Conservation (phyloP, 2,329 filamentous ascomycete genomes). For the Neofusicoccum laricinum region DNA sequence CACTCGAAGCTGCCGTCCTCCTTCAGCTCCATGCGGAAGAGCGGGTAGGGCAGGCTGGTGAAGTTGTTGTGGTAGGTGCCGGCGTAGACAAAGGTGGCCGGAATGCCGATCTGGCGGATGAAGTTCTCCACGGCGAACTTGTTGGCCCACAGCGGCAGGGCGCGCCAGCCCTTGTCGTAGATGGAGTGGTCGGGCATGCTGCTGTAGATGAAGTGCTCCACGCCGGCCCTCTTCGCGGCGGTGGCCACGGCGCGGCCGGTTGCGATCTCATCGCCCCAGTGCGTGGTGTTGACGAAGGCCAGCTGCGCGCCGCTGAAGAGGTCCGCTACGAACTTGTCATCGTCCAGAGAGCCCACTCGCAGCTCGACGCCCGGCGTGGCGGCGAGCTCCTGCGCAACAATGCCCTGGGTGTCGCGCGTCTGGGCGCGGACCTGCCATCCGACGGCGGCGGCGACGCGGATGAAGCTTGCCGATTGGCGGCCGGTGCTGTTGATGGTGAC, state of each 20-base stretch:
- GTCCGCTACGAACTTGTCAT: slow-evolving; percentile 72
- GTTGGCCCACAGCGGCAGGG: slow-evolving; percentile 83
- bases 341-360: slow-evolving; percentile 62
- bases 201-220: slow-evolving; percentile 93
- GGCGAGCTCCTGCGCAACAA: slow-evolving; percentile 83
- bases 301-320: slow-evolving; percentile 82
- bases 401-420: slow-evolving; percentile 78
- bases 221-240: slow-evolving; percentile 77
- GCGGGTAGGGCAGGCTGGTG: slow-evolving; percentile 83
- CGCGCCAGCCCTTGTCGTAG: slow-evolving; percentile 73
- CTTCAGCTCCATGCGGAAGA: slow-evolving; percentile 93
- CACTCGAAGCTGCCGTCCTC: slow-evolving; percentile 83
- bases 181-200: slow-evolving; percentile 94
- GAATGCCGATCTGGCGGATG: slow-evolving; percentile 75
- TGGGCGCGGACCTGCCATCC: slow-evolving; percentile 93
- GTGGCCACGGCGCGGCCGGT: slow-evolving; percentile 88
- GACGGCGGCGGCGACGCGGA: slow-evolving; percentile 88
- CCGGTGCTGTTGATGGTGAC: slow-evolving; percentile 95
- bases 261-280: slow-evolving; percentile 89
- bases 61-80: slow-evolving; percentile 99
- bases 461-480: slow-evolving; percentile 91
- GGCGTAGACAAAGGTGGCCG: slow-evolving; percentile 90
- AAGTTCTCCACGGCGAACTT: slow-evolving; percentile 95
- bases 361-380: slow-evolving; percentile 78
- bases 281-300: slow-evolving; percentile 97